These are phyloP conservation scores for Dendrobium officinale DNA, from an alignment of 106 monocot species.

Conservation along the genomic window DNA sequence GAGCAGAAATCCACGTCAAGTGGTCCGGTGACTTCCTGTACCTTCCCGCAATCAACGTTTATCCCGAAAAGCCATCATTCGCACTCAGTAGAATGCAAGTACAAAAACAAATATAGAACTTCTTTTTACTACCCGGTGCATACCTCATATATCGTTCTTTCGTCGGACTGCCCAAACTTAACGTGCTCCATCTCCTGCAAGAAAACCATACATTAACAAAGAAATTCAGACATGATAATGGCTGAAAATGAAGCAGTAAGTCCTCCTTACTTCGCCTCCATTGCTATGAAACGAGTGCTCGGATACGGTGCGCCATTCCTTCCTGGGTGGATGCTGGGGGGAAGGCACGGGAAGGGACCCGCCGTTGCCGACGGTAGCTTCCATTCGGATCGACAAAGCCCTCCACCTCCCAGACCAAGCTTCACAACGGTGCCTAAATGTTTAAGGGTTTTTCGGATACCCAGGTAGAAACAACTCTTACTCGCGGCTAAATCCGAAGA, in stretches of 20 bases:
- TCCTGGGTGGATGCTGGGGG: slow-evolving; percentile 20
- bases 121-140: too few species aligned
- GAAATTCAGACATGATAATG: background rate
- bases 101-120: background rate
- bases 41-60: slow-evolving; percentile 10
- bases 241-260: background rate
- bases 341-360: slow-evolving; percentile 24
- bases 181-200: slow-evolving; percentile 29
- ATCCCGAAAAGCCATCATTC: background rate
- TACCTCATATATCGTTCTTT: slow-evolving; percentile 64
- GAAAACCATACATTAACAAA: background rate
- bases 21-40: slow-evolving; percentile 35
- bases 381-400: slow-evolving; percentile 16
- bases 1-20: slow-evolving; percentile 24
- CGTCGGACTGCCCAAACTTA: slow-evolving; percentile 39
- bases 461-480: too few species aligned
- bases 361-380: slow-evolving; percentile 25
- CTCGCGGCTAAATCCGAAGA: too few species aligned
- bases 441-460: too few species aligned
- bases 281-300: slow-evolving; percentile 25
- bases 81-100: background rate
- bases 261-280: slow-evolving; percentile 25
- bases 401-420: background rate
- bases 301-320: slow-evolving; percentile 59
- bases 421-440: background rate